Base-by-base conservation (phyloP, 1,284 basidiomycete genomes). In the Anthracocystis panici-leucophaei region DNA sequence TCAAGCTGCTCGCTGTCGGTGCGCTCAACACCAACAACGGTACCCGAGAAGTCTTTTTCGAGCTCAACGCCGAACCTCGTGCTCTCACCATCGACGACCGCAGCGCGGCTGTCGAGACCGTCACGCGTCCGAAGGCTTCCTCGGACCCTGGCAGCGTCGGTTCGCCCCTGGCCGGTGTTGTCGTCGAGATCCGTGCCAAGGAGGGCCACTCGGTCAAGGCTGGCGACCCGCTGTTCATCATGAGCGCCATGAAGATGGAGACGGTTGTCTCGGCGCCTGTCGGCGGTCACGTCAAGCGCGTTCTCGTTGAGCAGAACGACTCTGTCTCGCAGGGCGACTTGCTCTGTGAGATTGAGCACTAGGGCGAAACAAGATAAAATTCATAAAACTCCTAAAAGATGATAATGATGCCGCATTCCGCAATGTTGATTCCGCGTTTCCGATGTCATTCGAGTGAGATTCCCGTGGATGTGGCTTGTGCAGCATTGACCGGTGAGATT, bases 131-230 rank as follows among this genome's bases (percentile, higher is more conserved):
- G 88, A 97, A 92, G 90, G 94, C 97, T 7, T 91, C 93, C 5
- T 88, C 88, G 72, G 95, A 96, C 84, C 95, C 97, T 66, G 96
- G 97, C 75, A 95, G 93, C 41, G 92, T 99, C 69, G 96, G 95
- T 71, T 93, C 94, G 50, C 85, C 85, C 0, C 77, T 86, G 66
- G 93, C 94, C 64, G 96, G 96, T 88, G 96, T 99, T 55, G 94
- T 99, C 56, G 92, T 99, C 27, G 97, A 99, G 86, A 94, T 99
- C 56, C 90, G 96, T 78, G 95, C 97, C 70, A 94, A 97, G 88
- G 95, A 98, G 87, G 95, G 94, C 53, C 92, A 95, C 73, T 91
- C 95, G 84, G 94, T 99, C 87, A 97, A 93, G 91, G 96, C 94
- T 86, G 97, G 97, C 69, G 97, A 99, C 87, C 93, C 94, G 74